A percentile compares a stretch with the other conserved stretches of the same genome.
Conservation (phyloP, 352 stramenopile species). For the Globisporangium radiosum region DNA sequence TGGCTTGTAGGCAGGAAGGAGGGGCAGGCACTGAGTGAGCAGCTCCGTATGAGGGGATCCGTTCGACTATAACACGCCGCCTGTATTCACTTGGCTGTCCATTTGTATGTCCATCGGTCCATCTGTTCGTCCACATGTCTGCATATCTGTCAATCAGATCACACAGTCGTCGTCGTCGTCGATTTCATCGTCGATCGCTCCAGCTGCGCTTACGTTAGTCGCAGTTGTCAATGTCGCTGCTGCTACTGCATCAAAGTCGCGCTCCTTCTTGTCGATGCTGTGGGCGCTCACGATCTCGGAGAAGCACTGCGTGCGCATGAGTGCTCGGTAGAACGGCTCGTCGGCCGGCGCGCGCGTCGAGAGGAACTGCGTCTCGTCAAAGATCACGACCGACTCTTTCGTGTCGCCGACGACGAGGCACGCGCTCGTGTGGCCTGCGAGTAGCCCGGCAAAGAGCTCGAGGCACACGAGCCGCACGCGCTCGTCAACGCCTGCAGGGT, state of each 20-base stretch:
- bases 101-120: background rate
- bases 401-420: conserved; percentile 80
- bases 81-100: conserved; percentile 1
- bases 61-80: too few relatives aligned
- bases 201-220: background rate
- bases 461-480: conserved; percentile 58
- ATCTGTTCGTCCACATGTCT: background rate
- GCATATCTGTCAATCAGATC: conserved; percentile 18
- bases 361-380: conserved; percentile 81
- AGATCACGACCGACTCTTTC: conserved; percentile 84
- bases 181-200: conserved; percentile 13
- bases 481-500: conserved; percentile 19
- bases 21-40: too few relatives aligned
- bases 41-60: background rate
- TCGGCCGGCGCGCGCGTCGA: conserved; percentile 51
- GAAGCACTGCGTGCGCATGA: conserved; percentile 78
- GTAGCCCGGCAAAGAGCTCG: conserved; percentile 55
- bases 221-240: background rate
- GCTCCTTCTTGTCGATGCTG: conserved; percentile 50
- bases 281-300: conserved; percentile 79
- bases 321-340: conserved; percentile 50
- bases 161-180: conserved; percentile 38
- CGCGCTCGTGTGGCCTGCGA: conserved; percentile 62
- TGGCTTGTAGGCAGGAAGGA: too few relatives aligned
- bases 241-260: conserved; percentile 6